Evolutionary conservation across 2,329 filamentous ascomycete species (phyloP).

Genomic region (Claviceps cyperi): DNA sequence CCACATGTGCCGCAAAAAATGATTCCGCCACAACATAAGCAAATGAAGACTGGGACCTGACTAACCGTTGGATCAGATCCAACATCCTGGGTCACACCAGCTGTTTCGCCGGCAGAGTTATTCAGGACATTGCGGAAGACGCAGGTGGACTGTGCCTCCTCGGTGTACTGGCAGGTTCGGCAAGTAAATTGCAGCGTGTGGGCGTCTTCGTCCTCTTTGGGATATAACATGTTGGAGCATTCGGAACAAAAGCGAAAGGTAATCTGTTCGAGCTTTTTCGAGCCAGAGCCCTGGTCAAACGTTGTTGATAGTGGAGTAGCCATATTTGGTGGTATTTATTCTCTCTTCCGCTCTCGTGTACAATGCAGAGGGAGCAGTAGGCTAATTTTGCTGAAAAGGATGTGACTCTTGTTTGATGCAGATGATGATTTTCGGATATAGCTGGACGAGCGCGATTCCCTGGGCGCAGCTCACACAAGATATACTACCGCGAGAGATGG

Average conservation of each 20-base stretch:
- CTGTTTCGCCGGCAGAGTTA: slow-evolving; percentile 84
- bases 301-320: slow-evolving; percentile 40
- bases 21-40: slow-evolving; percentile 31
- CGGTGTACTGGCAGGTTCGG: slow-evolving; percentile 85
- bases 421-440: not conserved
- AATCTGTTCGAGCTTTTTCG: slow-evolving; percentile 60
- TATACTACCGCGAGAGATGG: not conserved
- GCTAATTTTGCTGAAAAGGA: slow-evolving; percentile 2
- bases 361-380: not conserved
- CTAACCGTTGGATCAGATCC: slow-evolving; percentile 97
- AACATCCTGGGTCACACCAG: slow-evolving; percentile 94
- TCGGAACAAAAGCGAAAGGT: slow-evolving; percentile 97
- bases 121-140: slow-evolving; percentile 92
- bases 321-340: slow-evolving; percentile 25
- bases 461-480: not conserved
- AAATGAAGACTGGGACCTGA: slow-evolving; percentile 34
- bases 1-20: slow-evolving; percentile 29
- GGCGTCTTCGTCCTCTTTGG: slow-evolving; percentile 77
- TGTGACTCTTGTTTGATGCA: not conserved
- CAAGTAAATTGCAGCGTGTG: slow-evolving; percentile 89
- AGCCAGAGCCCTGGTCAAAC: slow-evolving; percentile 26
- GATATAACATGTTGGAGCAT: slow-evolving; percentile 97
- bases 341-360: not conserved
- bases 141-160: slow-evolving; percentile 74
- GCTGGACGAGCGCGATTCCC: not conserved